phyloP scores from a whole-genome alignment of 2,329 filamentous ascomycete species.

The Aspergillus persii region DNA sequence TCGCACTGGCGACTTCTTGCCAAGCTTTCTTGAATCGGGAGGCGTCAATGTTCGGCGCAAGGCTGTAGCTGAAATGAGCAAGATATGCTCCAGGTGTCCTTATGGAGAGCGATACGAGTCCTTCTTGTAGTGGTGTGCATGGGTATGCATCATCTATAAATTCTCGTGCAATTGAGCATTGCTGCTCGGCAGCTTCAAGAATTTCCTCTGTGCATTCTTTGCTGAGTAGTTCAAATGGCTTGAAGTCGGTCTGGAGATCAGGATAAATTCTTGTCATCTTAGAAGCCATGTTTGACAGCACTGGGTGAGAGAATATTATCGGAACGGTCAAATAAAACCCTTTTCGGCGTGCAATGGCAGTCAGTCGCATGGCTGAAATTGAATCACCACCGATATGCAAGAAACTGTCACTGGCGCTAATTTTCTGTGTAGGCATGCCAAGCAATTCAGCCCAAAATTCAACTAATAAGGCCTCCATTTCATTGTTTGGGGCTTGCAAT shows the following conservation, averaged over 20 bases:
- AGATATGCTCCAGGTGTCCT: not conserved
- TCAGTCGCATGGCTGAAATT: constrained; percentile 28
- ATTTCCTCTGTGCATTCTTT: not conserved
- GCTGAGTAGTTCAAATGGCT: not conserved
- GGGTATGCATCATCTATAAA: constrained; percentile 6
- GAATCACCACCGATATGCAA: constrained; percentile 32
- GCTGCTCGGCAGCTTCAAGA: not conserved
- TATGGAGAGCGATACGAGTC: constrained; percentile 1
- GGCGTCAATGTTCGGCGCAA: not conserved
- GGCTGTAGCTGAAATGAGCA: not conserved
- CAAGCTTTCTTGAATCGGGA: not conserved
- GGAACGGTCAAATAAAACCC: constrained; percentile 18
- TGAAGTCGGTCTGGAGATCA: not conserved
- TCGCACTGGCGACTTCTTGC: constrained; percentile 9
- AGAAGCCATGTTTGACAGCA: not conserved
- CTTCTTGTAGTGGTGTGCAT: constrained; percentile 10
- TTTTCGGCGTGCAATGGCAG: constrained; percentile 13
- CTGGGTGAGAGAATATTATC: not conserved
- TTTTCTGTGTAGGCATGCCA: not conserved
- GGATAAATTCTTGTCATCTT: not conserved
- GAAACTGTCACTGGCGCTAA: constrained; percentile 25
- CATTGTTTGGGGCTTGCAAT: not conserved
- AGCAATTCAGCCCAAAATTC: not conserved
- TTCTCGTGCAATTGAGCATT: not conserved
- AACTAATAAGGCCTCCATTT: not conserved